Evolutionary conservation across 2,329 filamentous ascomycete species (phyloP), one percentile per base, ranked within the genome.

Genomic region (Ilyonectria robusta): DNA sequence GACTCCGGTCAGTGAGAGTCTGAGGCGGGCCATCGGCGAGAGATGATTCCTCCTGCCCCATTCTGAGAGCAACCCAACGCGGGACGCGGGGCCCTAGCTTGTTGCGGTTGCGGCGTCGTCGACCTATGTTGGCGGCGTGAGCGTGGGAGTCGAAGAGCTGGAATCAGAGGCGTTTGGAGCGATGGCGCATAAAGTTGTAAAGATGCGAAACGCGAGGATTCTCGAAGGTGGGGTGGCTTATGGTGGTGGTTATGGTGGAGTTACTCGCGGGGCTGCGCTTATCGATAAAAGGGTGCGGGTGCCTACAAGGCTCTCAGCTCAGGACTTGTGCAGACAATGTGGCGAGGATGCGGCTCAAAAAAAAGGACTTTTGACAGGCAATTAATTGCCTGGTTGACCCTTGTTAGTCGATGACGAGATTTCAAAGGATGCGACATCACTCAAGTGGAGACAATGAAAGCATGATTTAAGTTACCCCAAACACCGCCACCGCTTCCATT

Each of bases 1-100:
- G 80, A 31, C 87, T 92, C 62, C 94, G 90, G 35, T 87, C 88
- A 47, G 87, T 82, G 15, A 98, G 86, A 0, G 90, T 93, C 59
- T 85, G 78, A 1, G 95, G 89, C 42, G 84, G 82, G 59, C 88
- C 86, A 69, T 92, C 89, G 76, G 91, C 88, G 70, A 95, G 83
- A 35, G 83, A 85, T 26, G 93, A 97, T 71, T 91, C 86, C 78
- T 97, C 94, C 80, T 97, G 94, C 66, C 95, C 95, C 95, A 98
- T 98, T 62, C 84, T 93, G 75, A 75, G 78, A 70, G 73, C 74
- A 61, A 76, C 69, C 75, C 78, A 74, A 72, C 72, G 75, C 65
- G 78, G 78, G 72, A 76, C 72, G 33, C 76, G 73, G 67, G 78
- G 76, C 65, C 76, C 77, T 57, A 78, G 75, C 70, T 80, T 75